A percentile compares a stretch with the other conserved stretches of the same genome.
These are phyloP conservation scores for Aspergillus asperescens DNA, from an alignment of 495 filamentous ascomycete species.

Conservation along the genomic window DNA sequence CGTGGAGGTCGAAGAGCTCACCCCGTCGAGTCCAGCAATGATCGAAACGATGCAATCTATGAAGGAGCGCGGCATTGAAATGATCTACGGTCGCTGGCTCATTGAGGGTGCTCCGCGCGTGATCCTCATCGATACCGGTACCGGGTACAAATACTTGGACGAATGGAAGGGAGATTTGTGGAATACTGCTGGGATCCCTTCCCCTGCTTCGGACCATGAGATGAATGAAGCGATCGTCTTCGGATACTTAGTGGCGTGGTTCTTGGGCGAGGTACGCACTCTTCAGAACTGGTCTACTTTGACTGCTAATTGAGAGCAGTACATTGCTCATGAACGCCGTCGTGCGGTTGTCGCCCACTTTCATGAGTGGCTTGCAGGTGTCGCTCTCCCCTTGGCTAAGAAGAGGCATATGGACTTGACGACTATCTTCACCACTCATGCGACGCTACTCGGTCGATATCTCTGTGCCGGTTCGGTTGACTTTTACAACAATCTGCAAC, in stretches of 20 bases:
- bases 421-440: slow-evolving; percentile 98
- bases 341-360: slow-evolving; percentile 95
- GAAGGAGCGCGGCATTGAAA: slow-evolving; percentile 82
- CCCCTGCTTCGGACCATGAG: slow-evolving; percentile 84
- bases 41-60: slow-evolving; percentile 80
- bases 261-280: slow-evolving; percentile 83
- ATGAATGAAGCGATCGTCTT: slow-evolving; percentile 98
- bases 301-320: slow-evolving; percentile 47
- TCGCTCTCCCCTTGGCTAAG: slow-evolving; percentile 88
- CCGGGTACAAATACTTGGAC: slow-evolving; percentile 82
- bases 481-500: slow-evolving; percentile 98
- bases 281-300: neutral
- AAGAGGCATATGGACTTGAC: slow-evolving; percentile 93
- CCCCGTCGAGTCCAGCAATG: slow-evolving; percentile 74
- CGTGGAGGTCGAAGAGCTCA: slow-evolving; percentile 90
- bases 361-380: slow-evolving; percentile 97
- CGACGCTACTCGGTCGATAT: slow-evolving; percentile 89
- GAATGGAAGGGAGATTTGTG: slow-evolving; percentile 98
- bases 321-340: slow-evolving; percentile 82
- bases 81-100: slow-evolving; percentile 93
- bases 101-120: slow-evolving; percentile 95
- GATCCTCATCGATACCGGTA: slow-evolving; percentile 89
- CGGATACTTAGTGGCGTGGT: slow-evolving; percentile 96
- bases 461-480: slow-evolving; percentile 96
- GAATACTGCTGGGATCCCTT: slow-evolving; percentile 87